Conservation (phyloP, 2,329 filamentous ascomycete genomes). For the Xylaria sp. region DNA sequence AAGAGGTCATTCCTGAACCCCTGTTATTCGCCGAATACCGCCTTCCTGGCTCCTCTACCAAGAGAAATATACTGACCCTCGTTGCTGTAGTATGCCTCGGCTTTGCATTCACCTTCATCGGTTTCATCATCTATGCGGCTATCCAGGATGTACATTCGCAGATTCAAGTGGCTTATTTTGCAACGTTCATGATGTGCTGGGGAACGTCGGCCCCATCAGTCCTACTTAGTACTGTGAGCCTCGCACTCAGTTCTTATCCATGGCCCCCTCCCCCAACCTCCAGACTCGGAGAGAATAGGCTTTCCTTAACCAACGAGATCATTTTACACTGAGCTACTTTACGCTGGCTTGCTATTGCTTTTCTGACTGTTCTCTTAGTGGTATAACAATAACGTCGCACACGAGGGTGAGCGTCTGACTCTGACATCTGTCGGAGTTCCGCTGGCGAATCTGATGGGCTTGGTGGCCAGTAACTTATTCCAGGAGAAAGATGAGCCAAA, state of each 20-base stretch:
- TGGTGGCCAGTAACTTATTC: slow-evolving; percentile 72
- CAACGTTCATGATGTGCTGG: slow-evolving; percentile 83
- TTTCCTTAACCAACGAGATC: not conserved
- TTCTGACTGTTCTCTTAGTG: slow-evolving; percentile 40
- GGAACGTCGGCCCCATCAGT: slow-evolving; percentile 76
- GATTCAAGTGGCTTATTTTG: slow-evolving; percentile 71
- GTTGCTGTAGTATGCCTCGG: slow-evolving; percentile 73
- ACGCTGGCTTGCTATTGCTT: not conserved
- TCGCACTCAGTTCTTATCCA: not conserved
- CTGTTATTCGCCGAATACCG: too few relatives aligned
- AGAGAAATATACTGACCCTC: too few relatives aligned
- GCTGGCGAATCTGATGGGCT: slow-evolving; percentile 75
- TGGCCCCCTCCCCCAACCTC: too few relatives aligned
- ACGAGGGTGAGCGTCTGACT: slow-evolving; percentile 72
- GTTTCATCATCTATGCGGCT: slow-evolving; percentile 77
- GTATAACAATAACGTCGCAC: slow-evolving; percentile 84
- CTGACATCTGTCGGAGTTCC: slow-evolving; percentile 75
- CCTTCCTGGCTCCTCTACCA: too few relatives aligned
- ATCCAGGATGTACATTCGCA: slow-evolving; percentile 64
- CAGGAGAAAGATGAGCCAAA: slow-evolving; percentile 63
- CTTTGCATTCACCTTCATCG: slow-evolving; percentile 73
- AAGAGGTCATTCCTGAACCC: too few relatives aligned
- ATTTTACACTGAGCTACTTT: not conserved
- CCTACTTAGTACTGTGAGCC: slow-evolving; percentile 50
- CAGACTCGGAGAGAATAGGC: not conserved